phyloP scores from a whole-genome alignment of 2,329 filamentous ascomycete species.

The Aspergillus aculeatinus region DNA sequence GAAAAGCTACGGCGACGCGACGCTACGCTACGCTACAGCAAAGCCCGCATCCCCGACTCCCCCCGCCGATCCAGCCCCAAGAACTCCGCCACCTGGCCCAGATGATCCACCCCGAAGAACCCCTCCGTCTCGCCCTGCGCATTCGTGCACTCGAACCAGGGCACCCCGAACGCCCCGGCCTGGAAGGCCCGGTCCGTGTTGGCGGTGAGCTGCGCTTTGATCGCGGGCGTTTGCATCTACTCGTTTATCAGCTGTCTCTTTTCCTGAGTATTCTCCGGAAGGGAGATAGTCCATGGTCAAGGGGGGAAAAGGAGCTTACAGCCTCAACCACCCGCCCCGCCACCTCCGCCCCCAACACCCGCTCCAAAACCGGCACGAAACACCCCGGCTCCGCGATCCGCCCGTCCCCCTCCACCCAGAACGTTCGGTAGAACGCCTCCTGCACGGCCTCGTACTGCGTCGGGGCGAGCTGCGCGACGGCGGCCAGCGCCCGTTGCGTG shows the following conservation, averaged over 20 bases:
- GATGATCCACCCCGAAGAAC: constrained; percentile 62
- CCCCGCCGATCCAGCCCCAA: constrained; percentile 48
- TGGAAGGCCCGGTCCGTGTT: constrained; percentile 55
- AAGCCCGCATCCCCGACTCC: constrained; percentile 31
- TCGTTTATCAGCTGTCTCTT: neutral
- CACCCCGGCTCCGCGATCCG: constrained; percentile 48
- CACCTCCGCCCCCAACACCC: constrained; percentile 47
- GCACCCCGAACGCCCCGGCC: constrained; percentile 60
- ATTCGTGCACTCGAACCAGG: constrained; percentile 60
- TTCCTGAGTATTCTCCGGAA: no score
- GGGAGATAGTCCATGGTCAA: neutral
- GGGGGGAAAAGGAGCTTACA: constrained; percentile 29
- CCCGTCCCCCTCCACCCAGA: constrained; percentile 52
- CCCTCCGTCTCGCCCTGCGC: constrained; percentile 52
- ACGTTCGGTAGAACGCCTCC: constrained; percentile 50
- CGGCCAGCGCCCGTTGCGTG: constrained; percentile 54
- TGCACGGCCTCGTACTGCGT: constrained; percentile 43
- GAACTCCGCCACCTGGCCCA: constrained; percentile 55
- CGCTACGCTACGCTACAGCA: constrained; percentile 19
- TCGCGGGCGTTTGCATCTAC: constrained; percentile 35
- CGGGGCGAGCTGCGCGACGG: constrained; percentile 46
- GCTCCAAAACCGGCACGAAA: constrained; percentile 45
- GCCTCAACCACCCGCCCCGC: constrained; percentile 43
- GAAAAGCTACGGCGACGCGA: no score
- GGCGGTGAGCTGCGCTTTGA: constrained; percentile 47